These are phyloP conservation scores for Diaporthe batatas DNA, from an alignment of 2,329 filamentous ascomycete genomes.

Conservation along the genomic window DNA sequence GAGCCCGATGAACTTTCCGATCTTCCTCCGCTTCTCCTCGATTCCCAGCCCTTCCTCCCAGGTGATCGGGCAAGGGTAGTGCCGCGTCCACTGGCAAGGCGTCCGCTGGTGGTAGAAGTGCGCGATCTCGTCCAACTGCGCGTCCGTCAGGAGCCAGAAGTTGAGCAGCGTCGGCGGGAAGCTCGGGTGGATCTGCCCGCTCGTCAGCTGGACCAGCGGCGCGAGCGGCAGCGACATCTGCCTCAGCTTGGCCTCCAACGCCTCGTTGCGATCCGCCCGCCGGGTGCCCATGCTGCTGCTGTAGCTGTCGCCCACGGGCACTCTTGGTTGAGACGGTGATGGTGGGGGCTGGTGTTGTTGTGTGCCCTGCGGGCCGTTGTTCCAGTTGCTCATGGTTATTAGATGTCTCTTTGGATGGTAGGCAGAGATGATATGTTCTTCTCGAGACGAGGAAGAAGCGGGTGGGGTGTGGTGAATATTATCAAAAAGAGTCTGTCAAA, in stretches of 20 bases:
- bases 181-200: conserved; percentile 71
- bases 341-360: conserved; percentile 36
- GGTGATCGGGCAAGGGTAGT: conserved; percentile 77
- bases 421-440: not conserved
- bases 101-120: conserved; percentile 80
- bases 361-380: conserved; percentile 16
- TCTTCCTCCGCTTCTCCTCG: conserved; percentile 78
- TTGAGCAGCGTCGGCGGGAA: conserved; percentile 77
- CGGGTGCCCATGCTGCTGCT: conserved; percentile 51
- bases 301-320: conserved; percentile 36
- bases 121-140: conserved; percentile 77
- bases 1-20: conserved; percentile 81
- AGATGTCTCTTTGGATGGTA: conserved; percentile 8
- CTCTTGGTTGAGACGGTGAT: conserved; percentile 39
- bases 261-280: conserved; percentile 60
- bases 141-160: conserved; percentile 81
- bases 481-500: not conserved
- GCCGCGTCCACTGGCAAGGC: conserved; percentile 64
- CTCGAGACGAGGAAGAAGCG: not conserved
- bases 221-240: conserved; percentile 76
- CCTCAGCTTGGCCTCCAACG: conserved; percentile 71
- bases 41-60: conserved; percentile 69
- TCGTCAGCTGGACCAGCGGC: conserved; percentile 74
- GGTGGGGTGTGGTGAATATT: not conserved
- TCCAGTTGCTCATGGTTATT: conserved; percentile 13